Evolutionary conservation across 2,329 filamentous ascomycete species (phyloP).

Genomic region (Zymoseptoria pseudotritici): DNA sequence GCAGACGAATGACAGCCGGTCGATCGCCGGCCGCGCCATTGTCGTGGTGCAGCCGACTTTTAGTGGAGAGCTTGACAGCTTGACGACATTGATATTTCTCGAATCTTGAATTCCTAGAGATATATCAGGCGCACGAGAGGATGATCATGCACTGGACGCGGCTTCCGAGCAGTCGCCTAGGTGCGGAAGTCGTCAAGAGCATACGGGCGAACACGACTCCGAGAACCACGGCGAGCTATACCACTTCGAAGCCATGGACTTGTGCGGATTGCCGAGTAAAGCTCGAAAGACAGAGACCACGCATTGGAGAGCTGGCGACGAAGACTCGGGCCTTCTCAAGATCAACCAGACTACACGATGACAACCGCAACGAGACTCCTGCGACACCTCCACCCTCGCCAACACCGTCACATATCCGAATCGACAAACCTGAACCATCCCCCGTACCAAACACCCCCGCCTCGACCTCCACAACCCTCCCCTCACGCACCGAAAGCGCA

Average conservation of each 20-base stretch:
- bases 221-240: slow-evolving; percentile 5
- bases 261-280: slow-evolving; percentile 16
- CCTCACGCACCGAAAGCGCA: slow-evolving; percentile 46
- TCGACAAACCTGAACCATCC: slow-evolving; percentile 7
- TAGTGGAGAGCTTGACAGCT: neutral
- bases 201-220: neutral
- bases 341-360: slow-evolving; percentile 6
- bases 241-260: slow-evolving; percentile 9
- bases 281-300: slow-evolving; percentile 1
- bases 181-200: slow-evolving; percentile 2
- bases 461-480: slow-evolving; percentile 32
- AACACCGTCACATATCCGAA: neutral
- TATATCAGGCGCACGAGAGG: neutral
- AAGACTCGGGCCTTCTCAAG: slow-evolving; percentile 8
- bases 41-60: neutral
- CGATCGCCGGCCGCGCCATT: neutral
- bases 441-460: slow-evolving; percentile 4
- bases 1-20: neutral
- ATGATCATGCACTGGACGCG: slow-evolving; percentile 6
- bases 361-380: neutral
- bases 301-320: neutral
- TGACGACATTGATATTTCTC: neutral
- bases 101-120: neutral
- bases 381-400: neutral
- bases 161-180: slow-evolving; percentile 1